phyloP scores from a whole-genome alignment of 495 filamentous ascomycete genomes.

The Lophium mytilinum region DNA sequence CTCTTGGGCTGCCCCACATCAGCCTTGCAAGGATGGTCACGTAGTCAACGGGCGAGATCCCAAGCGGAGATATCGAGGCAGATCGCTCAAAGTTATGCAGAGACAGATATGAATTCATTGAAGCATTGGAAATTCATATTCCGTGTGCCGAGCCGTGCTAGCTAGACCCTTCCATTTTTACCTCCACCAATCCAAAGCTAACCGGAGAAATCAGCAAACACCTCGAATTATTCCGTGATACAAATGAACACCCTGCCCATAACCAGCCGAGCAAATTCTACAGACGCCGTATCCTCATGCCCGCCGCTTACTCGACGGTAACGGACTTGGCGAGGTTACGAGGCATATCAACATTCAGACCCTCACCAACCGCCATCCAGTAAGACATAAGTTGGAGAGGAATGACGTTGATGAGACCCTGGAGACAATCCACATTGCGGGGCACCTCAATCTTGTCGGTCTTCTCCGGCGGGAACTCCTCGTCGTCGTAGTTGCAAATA shows the following conservation, averaged over 20 bases:
- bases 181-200: neutral
- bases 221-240: neutral
- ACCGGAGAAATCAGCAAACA: neutral
- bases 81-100: too few species aligned
- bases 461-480: slow-evolving; percentile 76
- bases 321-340: slow-evolving; percentile 98
- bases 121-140: neutral
- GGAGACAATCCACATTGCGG: slow-evolving; percentile 87
- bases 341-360: slow-evolving; percentile 94
- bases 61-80: too few species aligned
- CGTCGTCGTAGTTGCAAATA: slow-evolving; percentile 87
- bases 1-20: too few species aligned
- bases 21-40: too few species aligned
- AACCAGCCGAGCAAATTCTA: slow-evolving; percentile 15
- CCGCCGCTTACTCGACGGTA: slow-evolving; percentile 71
- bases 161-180: neutral
- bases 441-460: slow-evolving; percentile 97
- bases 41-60: too few species aligned
- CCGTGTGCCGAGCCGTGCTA: neutral
- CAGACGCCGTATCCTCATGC: slow-evolving; percentile 15
- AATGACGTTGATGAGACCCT: slow-evolving; percentile 96
- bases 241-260: slow-evolving; percentile 8
- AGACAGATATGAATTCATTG: too few species aligned
- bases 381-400: slow-evolving; percentile 96
- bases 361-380: slow-evolving; percentile 94